Evolutionary conservation across 2,329 filamentous ascomycete genomes (phyloP).

Genomic region (Colletotrichum paranaense): DNA sequence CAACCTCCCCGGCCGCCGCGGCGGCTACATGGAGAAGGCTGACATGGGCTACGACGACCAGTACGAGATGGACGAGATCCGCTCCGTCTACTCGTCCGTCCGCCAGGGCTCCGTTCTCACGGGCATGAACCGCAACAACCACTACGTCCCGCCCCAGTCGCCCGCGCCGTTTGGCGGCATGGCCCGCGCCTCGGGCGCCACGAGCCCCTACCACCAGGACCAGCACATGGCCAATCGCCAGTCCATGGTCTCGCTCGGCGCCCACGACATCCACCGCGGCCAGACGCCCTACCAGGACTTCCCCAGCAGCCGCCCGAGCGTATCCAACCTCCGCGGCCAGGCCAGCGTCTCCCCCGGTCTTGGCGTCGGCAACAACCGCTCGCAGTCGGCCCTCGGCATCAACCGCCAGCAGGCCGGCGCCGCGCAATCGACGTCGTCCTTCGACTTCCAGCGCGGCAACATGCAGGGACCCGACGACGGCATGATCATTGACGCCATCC

Average conservation of each 20-base stretch:
- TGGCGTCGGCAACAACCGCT: slow-evolving; percentile 47
- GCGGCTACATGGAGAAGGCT: slow-evolving; percentile 73
- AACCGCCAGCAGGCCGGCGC: slow-evolving; percentile 57
- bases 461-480: slow-evolving; percentile 78
- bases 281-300: slow-evolving; percentile 70
- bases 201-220: slow-evolving; percentile 51
- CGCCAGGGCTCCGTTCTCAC: slow-evolving; percentile 89
- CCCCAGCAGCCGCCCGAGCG: slow-evolving; percentile 66
- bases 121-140: slow-evolving; percentile 75
- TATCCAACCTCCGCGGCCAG: slow-evolving; percentile 66
- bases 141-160: slow-evolving; percentile 86
- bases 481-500: slow-evolving; percentile 86
- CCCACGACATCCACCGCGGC: slow-evolving; percentile 59
- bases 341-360: slow-evolving; percentile 59
- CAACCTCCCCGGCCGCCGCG: slow-evolving; percentile 90
- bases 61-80: slow-evolving; percentile 98
- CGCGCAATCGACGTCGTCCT: slow-evolving; percentile 64
- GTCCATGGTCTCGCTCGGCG: slow-evolving; percentile 76
- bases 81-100: slow-evolving; percentile 93
- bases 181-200: slow-evolving; percentile 56
- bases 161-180: slow-evolving; percentile 74
- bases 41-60: slow-evolving; percentile 77
- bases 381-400: slow-evolving; percentile 60
- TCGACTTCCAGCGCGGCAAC: slow-evolving; percentile 70
- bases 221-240: slow-evolving; percentile 72